Evolutionary conservation across 2,329 filamentous ascomycete genomes (phyloP).

Genomic region (Mycosphaerella sp.): DNA sequence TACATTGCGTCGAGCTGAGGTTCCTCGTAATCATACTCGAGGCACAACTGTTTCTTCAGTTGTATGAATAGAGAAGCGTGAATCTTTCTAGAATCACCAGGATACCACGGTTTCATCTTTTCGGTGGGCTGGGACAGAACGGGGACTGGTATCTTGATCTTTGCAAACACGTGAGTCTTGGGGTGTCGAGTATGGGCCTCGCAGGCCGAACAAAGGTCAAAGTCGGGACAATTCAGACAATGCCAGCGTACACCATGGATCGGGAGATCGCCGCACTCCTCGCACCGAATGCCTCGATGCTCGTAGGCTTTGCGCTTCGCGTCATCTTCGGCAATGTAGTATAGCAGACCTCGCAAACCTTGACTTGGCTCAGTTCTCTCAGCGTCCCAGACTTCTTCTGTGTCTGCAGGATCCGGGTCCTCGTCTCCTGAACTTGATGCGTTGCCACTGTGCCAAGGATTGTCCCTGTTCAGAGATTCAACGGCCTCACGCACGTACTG

Average conservation of each 20-base stretch:
- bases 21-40: slow-evolving; percentile 55
- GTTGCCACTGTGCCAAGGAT: slow-evolving; percentile 7
- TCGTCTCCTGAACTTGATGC: slow-evolving; percentile 13
- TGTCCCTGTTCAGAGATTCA: slow-evolving; percentile 14
- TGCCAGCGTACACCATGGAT: slow-evolving; percentile 90
- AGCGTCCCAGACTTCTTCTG: slow-evolving; percentile 24
- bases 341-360: slow-evolving; percentile 53
- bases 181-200: slow-evolving; percentile 60
- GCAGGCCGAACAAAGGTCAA: slow-evolving; percentile 90
- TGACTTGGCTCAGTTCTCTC: slow-evolving; percentile 25
- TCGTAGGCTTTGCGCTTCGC: slow-evolving; percentile 82
- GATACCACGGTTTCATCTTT: slow-evolving; percentile 78
- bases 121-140: slow-evolving; percentile 71
- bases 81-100: slow-evolving; percentile 72
- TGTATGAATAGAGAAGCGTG: slow-evolving; percentile 59
- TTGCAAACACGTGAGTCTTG: slow-evolving; percentile 95
- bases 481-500: slow-evolving; percentile 15
- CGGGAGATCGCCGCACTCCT: slow-evolving; percentile 77
- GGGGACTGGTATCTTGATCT: slow-evolving; percentile 82
- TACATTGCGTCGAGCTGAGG: slow-evolving; percentile 88
- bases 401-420: slow-evolving; percentile 21
- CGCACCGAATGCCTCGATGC: slow-evolving; percentile 87
- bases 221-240: slow-evolving; percentile 93
- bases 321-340: slow-evolving; percentile 90
- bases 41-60: slow-evolving; percentile 56